Base-by-base conservation (phyloP, 2,329 filamentous ascomycete species). In the Penicillium verrucosum region DNA sequence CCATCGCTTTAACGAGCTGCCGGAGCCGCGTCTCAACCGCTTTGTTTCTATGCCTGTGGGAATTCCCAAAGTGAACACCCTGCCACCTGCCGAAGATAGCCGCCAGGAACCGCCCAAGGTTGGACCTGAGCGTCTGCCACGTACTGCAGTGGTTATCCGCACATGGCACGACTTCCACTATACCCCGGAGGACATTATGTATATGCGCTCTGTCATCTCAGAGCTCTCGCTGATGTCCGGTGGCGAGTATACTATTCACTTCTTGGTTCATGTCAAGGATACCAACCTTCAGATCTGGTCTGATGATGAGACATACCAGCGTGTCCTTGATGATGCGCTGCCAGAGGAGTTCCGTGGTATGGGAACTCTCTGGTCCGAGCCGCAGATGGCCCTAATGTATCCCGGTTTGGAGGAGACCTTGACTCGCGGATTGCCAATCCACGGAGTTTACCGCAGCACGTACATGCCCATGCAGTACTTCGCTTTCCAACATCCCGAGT, bases 391-490 rank as follows among this genome's bases (percentile, higher is more conserved):
- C 51, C 84, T 92, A 56, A 82, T 96, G 65, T 99, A 97, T 74
- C 89, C 94, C 51, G 90, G 89, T 47, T 86, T 96, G 27, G 87
- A 90, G 68, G 90, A 95, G 60, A 85, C 89, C 44, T 92, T 86
- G 73, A 81, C 82, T 62, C 81, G 82, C 56, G 83, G 89, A 49
- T 81, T 95, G 54, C 89, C 90, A 1, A 86, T 96, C 0, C 92
- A 97, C 71, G 92, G 92, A 18, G 91, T 95, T 9, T 97, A 97
- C 76, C 89, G 94, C 51, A 92, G 90, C 53, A 85, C 94, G 10
- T 91, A 92, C 67, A 96, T 97, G 90, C 91, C 92, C 0, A 87
- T 97, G 78, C 92, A 97, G 69, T 89, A 93, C 73, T 97, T 97
- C 71, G 90, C 92, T 57, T 82, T 88, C 66, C 87, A 88, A 48